Conservation (phyloP, 2,329 filamentous ascomycete species). For the Huntiella decipiens region DNA sequence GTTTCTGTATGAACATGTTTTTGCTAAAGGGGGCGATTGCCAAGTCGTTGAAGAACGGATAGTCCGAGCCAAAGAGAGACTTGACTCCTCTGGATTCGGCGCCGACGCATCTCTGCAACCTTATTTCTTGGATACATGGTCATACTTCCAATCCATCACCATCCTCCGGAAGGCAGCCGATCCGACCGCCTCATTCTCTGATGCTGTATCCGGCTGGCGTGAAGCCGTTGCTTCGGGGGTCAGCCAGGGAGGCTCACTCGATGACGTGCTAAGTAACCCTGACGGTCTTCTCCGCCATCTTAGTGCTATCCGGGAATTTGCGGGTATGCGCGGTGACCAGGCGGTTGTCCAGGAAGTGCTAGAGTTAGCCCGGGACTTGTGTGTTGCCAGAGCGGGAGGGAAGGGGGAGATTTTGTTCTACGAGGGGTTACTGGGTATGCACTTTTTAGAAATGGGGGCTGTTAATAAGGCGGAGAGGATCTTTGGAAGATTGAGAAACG, state of each 20-base stretch:
- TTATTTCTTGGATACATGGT: conserved; percentile 10
- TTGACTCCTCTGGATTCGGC: conserved; percentile 7
- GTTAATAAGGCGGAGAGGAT: conserved; percentile 29
- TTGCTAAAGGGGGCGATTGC: conserved; percentile 8
- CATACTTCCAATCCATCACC: conserved; percentile 11
- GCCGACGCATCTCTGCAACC: conserved; percentile 6
- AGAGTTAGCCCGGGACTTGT: conserved; percentile 26
- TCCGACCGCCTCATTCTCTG: conserved; percentile 2
- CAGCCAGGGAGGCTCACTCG: conserved; percentile 10
- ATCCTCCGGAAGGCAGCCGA: conserved; percentile 5
- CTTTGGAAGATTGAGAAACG: conserved; percentile 32
- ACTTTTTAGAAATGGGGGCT: conserved; percentile 34
- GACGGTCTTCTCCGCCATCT: conserved; percentile 30
- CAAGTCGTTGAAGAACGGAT: background rate
- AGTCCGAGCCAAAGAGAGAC: conserved; percentile 2
- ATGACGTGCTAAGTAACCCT: conserved; percentile 19
- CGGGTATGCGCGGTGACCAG: conserved; percentile 31
- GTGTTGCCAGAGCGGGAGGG: conserved; percentile 15
- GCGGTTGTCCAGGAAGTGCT: conserved; percentile 26
- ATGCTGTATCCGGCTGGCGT: conserved; percentile 9
- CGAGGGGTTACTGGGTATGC: conserved; percentile 29
- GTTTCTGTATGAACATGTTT: conserved; percentile 21
- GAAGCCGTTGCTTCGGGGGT: conserved; percentile 8
- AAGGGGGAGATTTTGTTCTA: conserved; percentile 24
- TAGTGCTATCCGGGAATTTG: conserved; percentile 30